Evolutionary conservation across 1,139 yeast genomes (phyloP), one percentile per base, ranked within the genome.

Genomic region (Yamadazyma triangularis): DNA sequence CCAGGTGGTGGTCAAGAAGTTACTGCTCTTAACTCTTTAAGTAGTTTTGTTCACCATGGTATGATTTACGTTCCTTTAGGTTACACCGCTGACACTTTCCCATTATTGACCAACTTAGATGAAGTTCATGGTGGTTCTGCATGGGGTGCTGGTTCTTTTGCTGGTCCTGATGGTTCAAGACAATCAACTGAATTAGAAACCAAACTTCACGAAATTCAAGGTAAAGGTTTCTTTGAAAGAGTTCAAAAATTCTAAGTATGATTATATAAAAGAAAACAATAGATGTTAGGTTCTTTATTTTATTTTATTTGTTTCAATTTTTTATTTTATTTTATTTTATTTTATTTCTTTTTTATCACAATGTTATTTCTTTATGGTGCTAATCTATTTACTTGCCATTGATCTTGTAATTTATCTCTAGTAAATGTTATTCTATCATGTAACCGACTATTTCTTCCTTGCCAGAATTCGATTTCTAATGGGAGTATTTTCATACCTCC

Each of bases 391-490:
- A 81, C 49, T 26, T 65, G 58, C 95, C 95, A 89, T 23, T 65
- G 57, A 14, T 63, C 70, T 18, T 18, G 20, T 12, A 60, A 48
- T 7, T 43, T 45, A 8, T 73, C 77, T 50, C 93, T 70, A 41
- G 73, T 71, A 57, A 72, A 91, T n/a, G 79, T 74, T 35, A 88
- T 67, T 48, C 98, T 73, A 58, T 91, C 99, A 56, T 91, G 98
- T 35, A 89, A 68, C 55, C 99, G 74, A 50, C 86, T 83, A 37
- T 76, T 71, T 40, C 98, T 77, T 12, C 98, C 98, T 60, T 91
- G 97, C 96, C 97, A 91, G 52, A 91, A 91, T 60, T 91, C 98
- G 45, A 91, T 74, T 51, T 87, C 95, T 33, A 85, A 62, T 2
- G 99, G 98, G 27, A 82, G 78, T 19, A 91, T 71, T 48, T 95